Evolutionary conservation across 768 basidiomycete species (phyloP), one percentile per base, ranked within the genome.

Genomic region (Saitozyma sp.): DNA sequence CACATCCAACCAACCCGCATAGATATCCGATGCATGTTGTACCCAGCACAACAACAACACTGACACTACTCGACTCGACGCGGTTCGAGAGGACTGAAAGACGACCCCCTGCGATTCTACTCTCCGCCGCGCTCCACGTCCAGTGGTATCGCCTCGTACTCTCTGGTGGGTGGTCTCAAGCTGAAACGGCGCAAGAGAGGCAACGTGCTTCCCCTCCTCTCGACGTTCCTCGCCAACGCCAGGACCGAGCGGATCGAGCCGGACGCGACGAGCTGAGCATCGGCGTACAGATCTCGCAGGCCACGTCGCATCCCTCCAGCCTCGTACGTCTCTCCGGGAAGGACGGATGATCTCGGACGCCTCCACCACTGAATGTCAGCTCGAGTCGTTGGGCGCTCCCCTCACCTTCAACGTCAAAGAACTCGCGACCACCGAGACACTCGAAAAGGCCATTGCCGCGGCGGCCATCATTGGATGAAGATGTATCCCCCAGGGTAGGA

Each of bases 391-490:
- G 29, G 29, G 46, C 40, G 40, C 19, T 43, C 8, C 43, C 63
- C 78, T 66, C 59, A 93, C 72, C 74, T 85, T 88, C 65, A 99
- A 83, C 51, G 89, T 86, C 75, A 98, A 81, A 62, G 91, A 93
- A 63, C 90, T 92, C 37, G 86, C 86, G 14, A 99, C 95, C 56
- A 99, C 96, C 68, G 91, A 93, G 43, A 98, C 95, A 69, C 89
- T 91, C 41, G 91, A 94, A 79, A 92, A 93, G 29, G 96, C 96
- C 96, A 99, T 99, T 37, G 94, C 94, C 3, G 89, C 92, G n/a
- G 92, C 95, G 0, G 96, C 92, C 82, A 93, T 86, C 95, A 98
- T 98, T 9, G 96, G 96, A 70, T 93, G 96, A 76, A 98, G 87
- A 78, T 93, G 91, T 38, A 95, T 67, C 13, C 92, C 92, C 77